Evolutionary conservation across 1,139 yeast species (phyloP).

Genomic region (Yamadazyma atlantica): DNA sequence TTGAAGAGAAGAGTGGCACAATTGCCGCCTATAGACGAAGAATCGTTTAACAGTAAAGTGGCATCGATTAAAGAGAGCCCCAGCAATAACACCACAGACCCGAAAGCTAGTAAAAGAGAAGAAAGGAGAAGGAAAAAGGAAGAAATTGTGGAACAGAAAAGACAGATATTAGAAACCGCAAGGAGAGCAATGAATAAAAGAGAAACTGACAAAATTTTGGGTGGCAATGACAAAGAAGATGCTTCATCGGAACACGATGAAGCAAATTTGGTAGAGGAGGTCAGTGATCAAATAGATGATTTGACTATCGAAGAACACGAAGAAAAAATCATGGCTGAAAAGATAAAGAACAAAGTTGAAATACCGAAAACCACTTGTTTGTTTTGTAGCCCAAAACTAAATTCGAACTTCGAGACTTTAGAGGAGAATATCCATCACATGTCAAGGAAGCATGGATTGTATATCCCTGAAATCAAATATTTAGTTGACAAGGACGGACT

Average conservation of each 20-base stretch:
- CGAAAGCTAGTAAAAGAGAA: conserved; percentile 57
- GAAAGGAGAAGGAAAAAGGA: conserved; percentile 64
- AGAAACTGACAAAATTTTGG: conserved; percentile 18
- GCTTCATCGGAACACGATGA: conserved; percentile 11
- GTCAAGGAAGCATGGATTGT: conserved; percentile 77
- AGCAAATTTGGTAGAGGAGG: conserved; percentile 11
- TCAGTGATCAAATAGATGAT: conserved; percentile 14
- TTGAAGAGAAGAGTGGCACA: conserved; percentile 61
- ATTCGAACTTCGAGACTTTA: conserved; percentile 32
- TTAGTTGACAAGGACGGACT: conserved; percentile 71
- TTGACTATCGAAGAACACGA: conserved; percentile 42
- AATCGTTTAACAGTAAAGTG: conserved; percentile 47
- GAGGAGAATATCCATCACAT: conserved; percentile 76
- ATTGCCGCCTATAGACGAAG: conserved; percentile 55
- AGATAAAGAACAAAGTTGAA: conserved; percentile 60
- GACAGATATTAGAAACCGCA: conserved; percentile 59
- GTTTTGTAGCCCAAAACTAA: conserved; percentile 61
- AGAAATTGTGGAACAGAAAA: conserved; percentile 60
- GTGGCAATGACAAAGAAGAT: conserved; percentile 16
- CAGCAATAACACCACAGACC: conserved; percentile 12
- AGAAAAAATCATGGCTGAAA: conserved; percentile 54
- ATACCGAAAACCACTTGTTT: conserved; percentile 76
- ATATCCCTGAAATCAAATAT: conserved; percentile 77
- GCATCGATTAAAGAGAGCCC: conserved; percentile 26
- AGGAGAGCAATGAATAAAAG: conserved; percentile 46